Base-by-base conservation (phyloP, 352 stramenopile genomes). In the Peronospora destructor region DNA sequence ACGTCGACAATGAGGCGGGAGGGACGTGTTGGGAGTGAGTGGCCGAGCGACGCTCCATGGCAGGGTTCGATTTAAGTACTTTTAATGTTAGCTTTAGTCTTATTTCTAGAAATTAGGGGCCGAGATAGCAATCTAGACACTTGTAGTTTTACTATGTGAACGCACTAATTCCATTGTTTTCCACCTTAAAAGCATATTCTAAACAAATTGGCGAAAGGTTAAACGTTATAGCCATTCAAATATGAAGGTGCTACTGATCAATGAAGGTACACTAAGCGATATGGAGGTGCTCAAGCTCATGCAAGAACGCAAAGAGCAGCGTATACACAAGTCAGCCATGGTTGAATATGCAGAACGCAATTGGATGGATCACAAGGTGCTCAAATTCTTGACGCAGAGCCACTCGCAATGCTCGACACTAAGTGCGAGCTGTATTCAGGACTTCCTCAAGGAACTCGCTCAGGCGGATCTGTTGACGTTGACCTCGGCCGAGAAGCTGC, bases 321-420 rank as follows among this genome's bases (percentile, higher is more conserved):
- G 82, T 2, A 59, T 90, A 47, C 78, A 90, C 67, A 89, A 85
- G 61, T 77, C 76, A 6, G 77, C 75, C 16, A 84, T 70, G 46
- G 72, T 79, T 35, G 73, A 76, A 47, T 90, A 92, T 53, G 79
- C 82, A 6, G 82, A 92, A 62, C 75, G 82, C 66, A 90, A 90
- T 66, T 92, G 82, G 82, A 88, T 92, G 74, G 79, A 92, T 73
- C 80, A 89, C 68, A 92, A 92, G 60, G 75, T 92, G 61, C 73
- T 90, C 70, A 92, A 90, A 63, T 90, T 87, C 63, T 67, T 92
- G 19, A 77, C 72, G 28, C 76, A 91, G 57, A 69, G 56, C 55
- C 68, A 86, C 55, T 84, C 76, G 42, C 59, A 71, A 51, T 73
- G 73, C 63, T 71, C 73, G 23, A 61, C 57, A 19, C 56, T 92